phyloP scores from a whole-genome alignment of 1,284 basidiomycete species.

The Rhodotorula sp. region DNA sequence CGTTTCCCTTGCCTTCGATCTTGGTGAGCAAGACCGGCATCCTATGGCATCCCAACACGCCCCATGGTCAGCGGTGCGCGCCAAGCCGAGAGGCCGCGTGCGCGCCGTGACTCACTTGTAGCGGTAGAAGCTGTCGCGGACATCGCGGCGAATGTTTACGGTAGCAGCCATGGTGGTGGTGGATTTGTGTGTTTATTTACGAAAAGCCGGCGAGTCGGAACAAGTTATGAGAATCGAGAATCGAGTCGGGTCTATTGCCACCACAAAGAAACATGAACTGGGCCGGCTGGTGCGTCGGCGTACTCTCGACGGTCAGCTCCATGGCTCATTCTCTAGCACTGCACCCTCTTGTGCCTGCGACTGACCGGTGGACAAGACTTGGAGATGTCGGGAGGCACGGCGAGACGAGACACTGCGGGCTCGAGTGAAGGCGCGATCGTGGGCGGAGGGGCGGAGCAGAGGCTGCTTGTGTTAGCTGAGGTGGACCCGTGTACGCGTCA shows the following conservation, averaged over 20 bases:
- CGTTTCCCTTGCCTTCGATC: conserved; percentile 98
- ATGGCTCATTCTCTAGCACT: too few relatives aligned
- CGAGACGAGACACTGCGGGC: conserved; percentile 14
- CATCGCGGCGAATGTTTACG: conserved; percentile 97
- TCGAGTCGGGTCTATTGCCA: conserved; percentile 10
- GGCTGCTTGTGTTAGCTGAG: not conserved
- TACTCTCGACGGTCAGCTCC: not conserved
- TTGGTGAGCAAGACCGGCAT: conserved; percentile 96
- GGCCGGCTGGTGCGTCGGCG: not conserved
- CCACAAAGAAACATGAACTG: conserved; percentile 7
- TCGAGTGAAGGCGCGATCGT: conserved; percentile 19
- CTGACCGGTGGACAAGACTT: not conserved
- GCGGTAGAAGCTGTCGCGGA: conserved; percentile 68
- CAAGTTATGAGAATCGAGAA: conserved; percentile 5
- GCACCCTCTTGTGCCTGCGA: not conserved
- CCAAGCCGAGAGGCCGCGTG: not conserved
- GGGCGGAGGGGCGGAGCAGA: not conserved
- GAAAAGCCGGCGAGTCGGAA: not conserved
- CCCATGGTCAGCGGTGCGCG: not conserved
- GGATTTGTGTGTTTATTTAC: conserved; percentile 8
- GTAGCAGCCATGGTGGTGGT: conserved; percentile 19
- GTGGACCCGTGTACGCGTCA: not conserved
- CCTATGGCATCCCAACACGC: conserved; percentile 50
- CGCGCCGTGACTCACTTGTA: conserved; percentile 48
- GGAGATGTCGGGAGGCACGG: conserved; percentile 29